These are phyloP conservation scores for Diaporthe aspalathi DNA, from an alignment of 2,329 filamentous ascomycete species.

Conservation along the genomic window DNA sequence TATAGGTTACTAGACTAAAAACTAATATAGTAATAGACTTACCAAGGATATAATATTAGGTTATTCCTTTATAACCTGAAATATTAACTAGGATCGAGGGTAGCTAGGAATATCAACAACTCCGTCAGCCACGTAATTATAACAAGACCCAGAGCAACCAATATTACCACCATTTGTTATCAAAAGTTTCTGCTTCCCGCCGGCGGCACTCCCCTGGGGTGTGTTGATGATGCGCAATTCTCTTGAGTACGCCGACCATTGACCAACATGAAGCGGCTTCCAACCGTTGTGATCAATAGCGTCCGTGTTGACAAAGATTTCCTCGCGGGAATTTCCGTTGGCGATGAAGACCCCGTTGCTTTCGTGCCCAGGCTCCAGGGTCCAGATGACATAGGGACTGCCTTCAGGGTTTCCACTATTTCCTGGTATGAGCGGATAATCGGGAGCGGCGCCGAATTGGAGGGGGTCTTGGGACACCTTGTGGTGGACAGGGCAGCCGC, in stretches of 20 bases:
- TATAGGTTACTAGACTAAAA: too few relatives aligned
- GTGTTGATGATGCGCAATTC: constrained; percentile 14
- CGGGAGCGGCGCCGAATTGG: background rate
- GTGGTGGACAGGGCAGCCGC: constrained; percentile 13
- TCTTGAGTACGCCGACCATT: constrained; percentile 17
- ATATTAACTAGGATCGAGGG: background rate
- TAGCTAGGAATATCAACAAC: constrained; percentile 11
- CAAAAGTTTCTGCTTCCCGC: background rate
- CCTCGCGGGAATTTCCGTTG: constrained; percentile 8
- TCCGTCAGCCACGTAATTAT: background rate
- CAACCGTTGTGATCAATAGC: background rate
- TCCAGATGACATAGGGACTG: constrained; percentile 1
- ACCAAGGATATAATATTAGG: too few relatives aligned
- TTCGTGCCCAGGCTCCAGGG: background rate
- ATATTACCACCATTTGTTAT: constrained; percentile 7
- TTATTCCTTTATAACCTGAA: too few relatives aligned
- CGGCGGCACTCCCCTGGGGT: background rate
- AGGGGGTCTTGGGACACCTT: background rate
- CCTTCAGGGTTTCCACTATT: background rate
- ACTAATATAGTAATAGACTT: too few relatives aligned
- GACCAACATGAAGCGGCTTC: constrained; percentile 3
- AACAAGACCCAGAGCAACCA: constrained; percentile 9
- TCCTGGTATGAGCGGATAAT: background rate
- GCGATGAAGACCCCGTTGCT: background rate
- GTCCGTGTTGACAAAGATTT: background rate